A percentile compares a stretch with the other conserved stretches of the same genome.
phyloP scores from a whole-genome alignment of 208 protist genomes.

The Leishmania guyanensis region DNA sequence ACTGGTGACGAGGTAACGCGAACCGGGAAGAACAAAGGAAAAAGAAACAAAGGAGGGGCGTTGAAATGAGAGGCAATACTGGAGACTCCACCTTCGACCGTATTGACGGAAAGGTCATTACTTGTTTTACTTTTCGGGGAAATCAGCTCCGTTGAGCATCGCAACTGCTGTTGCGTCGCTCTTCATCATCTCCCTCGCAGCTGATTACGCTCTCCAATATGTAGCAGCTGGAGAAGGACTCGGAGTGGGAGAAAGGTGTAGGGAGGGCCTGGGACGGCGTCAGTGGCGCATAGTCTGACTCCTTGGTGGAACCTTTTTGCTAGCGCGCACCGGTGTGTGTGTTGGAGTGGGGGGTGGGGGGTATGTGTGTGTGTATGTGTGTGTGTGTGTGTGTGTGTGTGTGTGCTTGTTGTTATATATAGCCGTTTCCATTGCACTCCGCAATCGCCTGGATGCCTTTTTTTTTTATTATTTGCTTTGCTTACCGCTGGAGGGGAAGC shows the following conservation, averaged over 20 bases:
- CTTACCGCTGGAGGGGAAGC: neutral
- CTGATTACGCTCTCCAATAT: neutral
- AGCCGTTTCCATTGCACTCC: neutral
- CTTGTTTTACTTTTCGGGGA: too few relatives aligned
- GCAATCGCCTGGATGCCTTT: neutral
- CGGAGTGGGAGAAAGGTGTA: neutral
- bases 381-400: neutral
- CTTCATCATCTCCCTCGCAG: neutral
- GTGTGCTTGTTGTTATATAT: neutral
- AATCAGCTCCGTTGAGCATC: neutral
- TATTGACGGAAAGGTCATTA: neutral
- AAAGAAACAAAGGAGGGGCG: neutral
- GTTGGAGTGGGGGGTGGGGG: too few relatives aligned
- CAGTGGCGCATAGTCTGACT: neutral
- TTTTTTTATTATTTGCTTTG: neutral
- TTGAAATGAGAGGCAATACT: too few relatives aligned
- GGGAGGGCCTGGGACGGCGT: neutral
- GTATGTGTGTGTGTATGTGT: too few relatives aligned
- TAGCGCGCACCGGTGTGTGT: neutral
- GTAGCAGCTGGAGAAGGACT: neutral
- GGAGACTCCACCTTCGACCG: neutral
- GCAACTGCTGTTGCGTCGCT: neutral
- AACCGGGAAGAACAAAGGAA: neutral
- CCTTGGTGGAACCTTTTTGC: neutral
- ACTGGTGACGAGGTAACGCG: constrained; percentile 24